Base-by-base conservation (phyloP, 2,329 filamentous ascomycete genomes). In the Stagonosporopsis vannaccii region DNA sequence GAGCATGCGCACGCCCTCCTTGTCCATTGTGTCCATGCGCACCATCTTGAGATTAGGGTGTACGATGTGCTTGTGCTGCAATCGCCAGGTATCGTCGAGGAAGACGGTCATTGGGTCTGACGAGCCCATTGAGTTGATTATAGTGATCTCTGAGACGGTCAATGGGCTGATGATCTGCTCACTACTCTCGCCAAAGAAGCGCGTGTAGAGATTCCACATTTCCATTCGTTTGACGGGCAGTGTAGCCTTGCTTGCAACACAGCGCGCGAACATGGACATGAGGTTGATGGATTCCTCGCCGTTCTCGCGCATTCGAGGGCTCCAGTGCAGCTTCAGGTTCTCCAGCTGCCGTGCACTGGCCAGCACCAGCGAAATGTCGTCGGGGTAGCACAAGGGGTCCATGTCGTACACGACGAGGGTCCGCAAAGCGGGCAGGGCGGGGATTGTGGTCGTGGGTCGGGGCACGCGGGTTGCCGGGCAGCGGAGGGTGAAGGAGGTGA, bases 351-450 rank as follows among this genome's bases (percentile, higher is more conserved):
- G 81, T 4, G 83, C 82, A n/a, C 80, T 76, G 13, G 79, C 70
- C 6, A 88, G 71, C 13, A 88, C 72, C 20, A 82, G 75, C 13
- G 84, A 84, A 8, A 88, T 81, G 62, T 87, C 85, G 70, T 88
- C 86, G 0, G 84, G 84, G 63, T 87, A 86, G 72, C 85, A 88
- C 9, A 88, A 77, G 1, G 86, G 86, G 52, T 88, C 86, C 48
- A 87, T 85, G 60, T 87, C 80, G 56, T 82, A 82, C 25, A 85
- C 77, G 48, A 82, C 81, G 32, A 88, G 75, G 4, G 75, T 77
- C 30, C 75, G 76, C 22, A 88, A 75, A 59, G 82, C 84, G 7
- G 83, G 81, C 64, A 88, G 80, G 0, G 84, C 76, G 2, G 85
- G 85, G 36, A 87, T 80, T 4, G 83, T 72, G 33, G 80, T 79